phyloP scores from a whole-genome alignment of 345 rosid genomes.

The Pugionium dolabratum region DNA sequence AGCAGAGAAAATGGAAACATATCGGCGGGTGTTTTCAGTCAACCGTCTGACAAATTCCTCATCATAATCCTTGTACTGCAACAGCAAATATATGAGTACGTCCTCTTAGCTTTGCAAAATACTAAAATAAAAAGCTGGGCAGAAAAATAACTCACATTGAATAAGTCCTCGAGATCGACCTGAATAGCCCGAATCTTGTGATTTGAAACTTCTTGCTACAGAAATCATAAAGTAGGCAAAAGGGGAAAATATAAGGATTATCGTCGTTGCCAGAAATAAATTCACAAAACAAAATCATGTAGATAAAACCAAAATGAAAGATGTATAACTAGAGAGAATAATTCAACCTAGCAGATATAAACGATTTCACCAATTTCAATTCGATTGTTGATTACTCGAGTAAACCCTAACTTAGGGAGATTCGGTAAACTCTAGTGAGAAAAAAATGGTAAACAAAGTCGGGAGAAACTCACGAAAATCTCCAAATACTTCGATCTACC shows the following conservation, averaged over 20 bases:
- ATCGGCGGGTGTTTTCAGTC: constrained; percentile 89
- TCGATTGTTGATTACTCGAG: constrained; percentile 6
- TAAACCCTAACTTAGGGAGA: constrained; percentile 25
- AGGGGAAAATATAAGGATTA: constrained; percentile 21
- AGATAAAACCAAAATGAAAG: neutral
- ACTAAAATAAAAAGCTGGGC: neutral
- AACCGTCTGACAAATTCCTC: constrained; percentile 71
- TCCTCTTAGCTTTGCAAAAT: constrained; percentile 14
- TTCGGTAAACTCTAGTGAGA: constrained; percentile 23
- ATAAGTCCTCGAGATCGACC: constrained; percentile 75
- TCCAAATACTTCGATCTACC: constrained; percentile 78
- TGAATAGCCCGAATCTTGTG: constrained; percentile 72
- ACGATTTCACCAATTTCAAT: neutral
- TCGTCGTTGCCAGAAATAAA: neutral
- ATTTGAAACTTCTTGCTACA: constrained; percentile 88
- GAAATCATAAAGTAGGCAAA: neutral
- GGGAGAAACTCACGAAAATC: constrained; percentile 65
- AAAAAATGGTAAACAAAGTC: neutral
- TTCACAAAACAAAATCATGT: neutral
- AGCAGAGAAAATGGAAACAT: constrained; percentile 66
- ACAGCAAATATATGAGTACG: constrained; percentile 20
- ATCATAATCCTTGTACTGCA: constrained; percentile 66
- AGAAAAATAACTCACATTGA: constrained; percentile 53
- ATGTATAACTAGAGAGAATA: neutral
- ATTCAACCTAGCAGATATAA: neutral